Conservation (phyloP, 2,329 filamentous ascomycete genomes). For the Furcasterigmium sp. region DNA sequence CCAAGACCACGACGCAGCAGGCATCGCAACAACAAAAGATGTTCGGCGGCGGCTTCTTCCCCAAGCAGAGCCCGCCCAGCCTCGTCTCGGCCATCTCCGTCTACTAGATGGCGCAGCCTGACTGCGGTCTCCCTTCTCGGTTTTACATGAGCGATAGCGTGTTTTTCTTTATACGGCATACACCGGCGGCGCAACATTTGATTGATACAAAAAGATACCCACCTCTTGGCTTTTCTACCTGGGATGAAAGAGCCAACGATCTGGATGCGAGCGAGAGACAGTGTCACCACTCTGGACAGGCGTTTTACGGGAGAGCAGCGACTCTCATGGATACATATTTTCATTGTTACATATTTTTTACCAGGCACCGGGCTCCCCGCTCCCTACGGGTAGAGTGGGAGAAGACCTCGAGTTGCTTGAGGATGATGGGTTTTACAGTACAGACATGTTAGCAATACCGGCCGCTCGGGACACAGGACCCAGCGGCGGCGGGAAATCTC, state of each 20-base stretch:
- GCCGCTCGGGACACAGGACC: no score
- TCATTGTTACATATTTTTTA: conserved; percentile 7
- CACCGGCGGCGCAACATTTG: neutral
- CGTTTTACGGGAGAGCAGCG: conserved; percentile 8
- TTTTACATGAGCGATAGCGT: conserved; percentile 9
- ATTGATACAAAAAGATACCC: neutral
- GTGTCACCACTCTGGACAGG: neutral
- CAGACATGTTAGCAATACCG: no score
- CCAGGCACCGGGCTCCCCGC: neutral
- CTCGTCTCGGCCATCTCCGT: conserved; percentile 52
- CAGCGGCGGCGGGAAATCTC: neutral
- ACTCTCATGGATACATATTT: conserved; percentile 2
- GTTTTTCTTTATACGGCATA: conserved; percentile 9
- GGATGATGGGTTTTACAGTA: no score
- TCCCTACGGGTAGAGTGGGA: conserved; percentile 4
- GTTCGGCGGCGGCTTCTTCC: conserved; percentile 49
- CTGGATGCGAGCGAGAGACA: neutral
- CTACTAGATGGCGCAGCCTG: conserved; percentile 45
- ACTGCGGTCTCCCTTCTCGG: conserved; percentile 3
- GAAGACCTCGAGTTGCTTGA: no score
- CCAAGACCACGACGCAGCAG: conserved; percentile 34
- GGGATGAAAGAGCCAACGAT: neutral
- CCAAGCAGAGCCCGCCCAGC: conserved; percentile 40
- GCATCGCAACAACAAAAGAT: conserved; percentile 27
- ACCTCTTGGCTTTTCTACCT: neutral